phyloP scores from a whole-genome alignment of 1,284 basidiomycete species.

The Termitomyces sp. region DNA sequence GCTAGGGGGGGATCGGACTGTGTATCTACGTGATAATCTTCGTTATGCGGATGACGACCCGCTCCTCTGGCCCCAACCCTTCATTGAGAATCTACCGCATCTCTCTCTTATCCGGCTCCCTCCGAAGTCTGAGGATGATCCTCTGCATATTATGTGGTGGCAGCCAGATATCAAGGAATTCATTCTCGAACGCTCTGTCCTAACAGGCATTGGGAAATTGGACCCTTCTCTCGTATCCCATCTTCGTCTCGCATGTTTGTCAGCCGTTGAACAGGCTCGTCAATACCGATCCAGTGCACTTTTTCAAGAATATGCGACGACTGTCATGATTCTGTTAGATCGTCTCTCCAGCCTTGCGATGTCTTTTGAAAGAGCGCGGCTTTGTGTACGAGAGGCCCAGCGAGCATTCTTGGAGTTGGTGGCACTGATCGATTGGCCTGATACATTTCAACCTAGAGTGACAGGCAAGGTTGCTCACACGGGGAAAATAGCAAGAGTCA shows the following conservation, averaged over 20 bases:
- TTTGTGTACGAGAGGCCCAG: background rate
- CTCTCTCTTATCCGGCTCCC: background rate
- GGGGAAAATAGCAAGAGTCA: background rate
- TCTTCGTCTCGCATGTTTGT: no score
- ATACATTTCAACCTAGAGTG: background rate
- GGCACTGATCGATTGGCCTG: background rate
- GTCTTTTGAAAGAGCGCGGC: background rate
- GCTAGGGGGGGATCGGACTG: no score
- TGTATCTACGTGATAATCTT: no score
- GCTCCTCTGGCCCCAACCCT: slow-evolving; percentile 1
- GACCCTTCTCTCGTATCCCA: no score
- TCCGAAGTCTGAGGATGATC: background rate
- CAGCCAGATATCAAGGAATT: background rate
- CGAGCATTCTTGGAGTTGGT: background rate
- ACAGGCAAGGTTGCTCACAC: background rate
- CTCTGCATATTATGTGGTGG: background rate
- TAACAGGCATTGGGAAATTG: background rate
- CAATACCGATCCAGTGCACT: no score
- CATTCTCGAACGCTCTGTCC: background rate
- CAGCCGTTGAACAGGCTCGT: no score
- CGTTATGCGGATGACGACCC: background rate
- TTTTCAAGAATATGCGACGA: background rate
- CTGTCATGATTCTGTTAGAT: background rate
- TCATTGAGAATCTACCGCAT: background rate
- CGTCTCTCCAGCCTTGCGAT: background rate